Evolutionary conservation across 139 green algal genomes (phyloP), one percentile per base, ranked within the genome.

Genomic region (Haematococcus lacustris): DNA sequence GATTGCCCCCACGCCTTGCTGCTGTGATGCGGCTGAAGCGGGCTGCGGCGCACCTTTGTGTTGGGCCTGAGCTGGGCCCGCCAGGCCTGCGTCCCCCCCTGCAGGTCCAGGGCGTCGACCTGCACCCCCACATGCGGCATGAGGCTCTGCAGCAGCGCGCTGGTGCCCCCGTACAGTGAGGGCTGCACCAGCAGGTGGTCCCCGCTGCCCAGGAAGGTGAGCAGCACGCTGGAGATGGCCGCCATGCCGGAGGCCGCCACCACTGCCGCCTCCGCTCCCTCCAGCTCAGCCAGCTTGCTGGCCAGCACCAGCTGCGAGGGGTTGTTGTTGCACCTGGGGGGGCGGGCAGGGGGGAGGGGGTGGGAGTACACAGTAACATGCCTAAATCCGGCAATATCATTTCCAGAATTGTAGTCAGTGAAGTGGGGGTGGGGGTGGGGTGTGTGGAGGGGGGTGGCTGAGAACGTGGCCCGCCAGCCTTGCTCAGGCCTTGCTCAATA

Each of bases 81-180:
- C 76, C 90, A 85, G 73, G 97, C 90, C 41, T 98, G 89, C 33
- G 97, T 91, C 1, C 92, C 96, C 30, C 87, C 87, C 6, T 80
- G 79, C 59, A 98, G n/a, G 73, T 97, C 90, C 41, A 98, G 89
- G n/a, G 97, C 92, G 2, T 92, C 96, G n/a, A 88, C 87, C 6
- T 80, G 79, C 59, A 98, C 93, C 61, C 90, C 92, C 91, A 97
- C 94, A 60, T 94, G 93, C 41, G 88, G 89, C 67, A 98, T 77
- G 38, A 96, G 71, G 4, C 89, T 94, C 75, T 96, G 91, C 50
- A 97, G 94, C 76, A 98, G 96, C 72, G 97, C 90, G 33, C 91
- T 84, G 17, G 93, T 98, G 39, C 93, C 83, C 9, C 93, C 80
- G 78, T 98, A 98, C 79, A 91, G 97, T 76, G 97, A 92, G 2